Percentiles rank a stretch among this genome's conserved stretches.
phyloP scores from a whole-genome alignment of 352 stramenopile genomes.

The Phytophthora hybrid region DNA sequence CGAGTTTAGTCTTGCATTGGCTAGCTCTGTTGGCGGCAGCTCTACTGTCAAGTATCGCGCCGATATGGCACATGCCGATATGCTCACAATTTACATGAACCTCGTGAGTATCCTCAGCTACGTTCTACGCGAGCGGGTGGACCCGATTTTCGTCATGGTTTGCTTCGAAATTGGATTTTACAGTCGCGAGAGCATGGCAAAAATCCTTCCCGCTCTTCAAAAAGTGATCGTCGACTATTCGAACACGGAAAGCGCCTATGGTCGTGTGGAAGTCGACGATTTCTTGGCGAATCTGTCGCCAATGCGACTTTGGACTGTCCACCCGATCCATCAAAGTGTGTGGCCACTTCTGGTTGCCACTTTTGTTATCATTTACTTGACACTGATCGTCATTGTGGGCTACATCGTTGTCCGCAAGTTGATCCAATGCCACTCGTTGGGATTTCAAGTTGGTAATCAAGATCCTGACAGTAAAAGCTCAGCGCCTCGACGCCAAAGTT shows the following conservation, averaged over 20 bases:
- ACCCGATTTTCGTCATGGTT: conserved; percentile 40
- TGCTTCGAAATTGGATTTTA: conserved; percentile 45
- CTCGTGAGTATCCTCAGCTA: conserved; percentile 42
- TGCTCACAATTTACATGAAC: conserved; percentile 53
- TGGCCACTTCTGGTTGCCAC: conserved; percentile 28
- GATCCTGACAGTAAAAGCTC: not conserved
- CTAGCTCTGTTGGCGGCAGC: conserved; percentile 20
- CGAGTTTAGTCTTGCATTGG: conserved; percentile 44
- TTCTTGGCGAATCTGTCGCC: conserved; percentile 40
- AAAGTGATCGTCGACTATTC: conserved; percentile 22
- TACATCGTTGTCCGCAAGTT: conserved; percentile 44
- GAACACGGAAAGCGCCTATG: conserved; percentile 12
- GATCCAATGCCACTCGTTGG: conserved; percentile 3
- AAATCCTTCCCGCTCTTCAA: conserved; percentile 30
- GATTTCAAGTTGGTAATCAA: conserved; percentile 21
- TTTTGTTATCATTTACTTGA: conserved; percentile 37
- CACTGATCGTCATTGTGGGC: conserved; percentile 34
- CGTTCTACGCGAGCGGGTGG: conserved; percentile 40
- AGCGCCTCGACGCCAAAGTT: conserved; percentile 13
- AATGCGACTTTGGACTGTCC: conserved; percentile 41
- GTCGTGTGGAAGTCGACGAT: conserved; percentile 29
- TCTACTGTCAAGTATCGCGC: conserved; percentile 22
- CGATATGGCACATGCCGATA: conserved; percentile 40
- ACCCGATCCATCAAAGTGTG: conserved; percentile 32
- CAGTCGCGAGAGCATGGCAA: conserved; percentile 21